Percentiles rank a stretch among this genome's conserved stretches.
Conservation (phyloP, 441 rosid species). For the Croton laevigatus region DNA sequence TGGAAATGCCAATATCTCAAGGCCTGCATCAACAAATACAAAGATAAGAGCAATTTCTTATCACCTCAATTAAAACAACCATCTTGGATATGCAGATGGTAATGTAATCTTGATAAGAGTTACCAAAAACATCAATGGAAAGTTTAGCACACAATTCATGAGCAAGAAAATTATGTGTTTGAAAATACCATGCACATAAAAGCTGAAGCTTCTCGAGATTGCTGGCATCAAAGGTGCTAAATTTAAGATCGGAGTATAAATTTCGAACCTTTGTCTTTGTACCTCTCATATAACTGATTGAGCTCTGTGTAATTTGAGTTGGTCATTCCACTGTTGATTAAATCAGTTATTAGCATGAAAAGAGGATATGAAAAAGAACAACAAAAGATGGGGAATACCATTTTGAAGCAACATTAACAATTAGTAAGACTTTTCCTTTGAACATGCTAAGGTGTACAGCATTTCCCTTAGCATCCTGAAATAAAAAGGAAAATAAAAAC, state of each 20-base stretch:
- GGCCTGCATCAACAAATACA: conserved; percentile 38
- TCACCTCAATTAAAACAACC: not conserved
- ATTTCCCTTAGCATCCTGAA: conserved; percentile 70
- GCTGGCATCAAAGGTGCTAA: not conserved
- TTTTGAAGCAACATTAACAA: conserved; percentile 90
- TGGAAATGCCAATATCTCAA: conserved; percentile 86
- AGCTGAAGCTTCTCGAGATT: not conserved
- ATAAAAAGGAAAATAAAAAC: not conserved
- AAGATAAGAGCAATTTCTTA: not conserved
- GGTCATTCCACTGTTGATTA: conserved; percentile 71
- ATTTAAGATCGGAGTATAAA: not conserved
- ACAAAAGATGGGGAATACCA: conserved; percentile 38
- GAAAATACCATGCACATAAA: not conserved
- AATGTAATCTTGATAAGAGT: not conserved
- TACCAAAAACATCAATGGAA: too few species aligned
- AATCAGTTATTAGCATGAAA: conserved; percentile 2
- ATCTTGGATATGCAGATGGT: conserved; percentile 1
- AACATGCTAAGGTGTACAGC: conserved; percentile 53
- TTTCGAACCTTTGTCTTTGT: conserved; percentile 66
- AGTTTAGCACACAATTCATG: not conserved
- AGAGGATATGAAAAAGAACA: not conserved
- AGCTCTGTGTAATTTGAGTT: conserved; percentile 76
- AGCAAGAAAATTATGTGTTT: not conserved
- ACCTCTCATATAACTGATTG: conserved; percentile 67
- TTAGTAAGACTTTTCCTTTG: conserved; percentile 71